Percentiles rank a stretch among this genome's conserved stretches.
phyloP scores from a whole-genome alignment of 768 basidiomycete genomes.

The Tylopilus felleus region DNA sequence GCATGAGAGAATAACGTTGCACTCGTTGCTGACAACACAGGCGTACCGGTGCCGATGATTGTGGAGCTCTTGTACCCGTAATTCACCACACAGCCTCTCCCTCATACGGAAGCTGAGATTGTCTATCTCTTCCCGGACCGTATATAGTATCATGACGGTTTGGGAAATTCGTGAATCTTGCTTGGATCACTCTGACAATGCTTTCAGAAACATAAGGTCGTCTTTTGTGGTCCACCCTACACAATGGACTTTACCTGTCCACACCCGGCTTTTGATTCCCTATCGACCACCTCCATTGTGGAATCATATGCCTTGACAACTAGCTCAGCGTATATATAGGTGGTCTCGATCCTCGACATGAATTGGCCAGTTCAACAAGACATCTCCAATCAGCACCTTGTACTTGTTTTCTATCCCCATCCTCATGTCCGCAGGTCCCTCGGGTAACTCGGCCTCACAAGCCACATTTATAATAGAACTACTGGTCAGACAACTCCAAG shows the following conservation, averaged over 20 bases:
- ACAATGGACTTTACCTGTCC: neutral
- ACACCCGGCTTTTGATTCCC: neutral
- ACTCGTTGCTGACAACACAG: no score
- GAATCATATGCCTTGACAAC: neutral
- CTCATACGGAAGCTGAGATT: no score
- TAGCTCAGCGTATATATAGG: conserved; percentile 9
- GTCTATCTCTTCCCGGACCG: no score
- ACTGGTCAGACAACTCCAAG: neutral
- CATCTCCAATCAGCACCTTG: neutral
- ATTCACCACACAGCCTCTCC: no score
- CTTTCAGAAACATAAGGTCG: no score
- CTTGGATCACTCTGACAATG: no score
- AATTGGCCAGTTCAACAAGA: neutral
- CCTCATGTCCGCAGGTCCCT: conserved; percentile 3
- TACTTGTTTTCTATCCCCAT: neutral
- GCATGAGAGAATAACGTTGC: no score
- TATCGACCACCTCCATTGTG: neutral
- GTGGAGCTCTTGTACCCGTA: no score
- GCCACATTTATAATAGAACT: neutral
- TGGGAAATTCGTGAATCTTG: no score
- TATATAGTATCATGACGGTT: no score
- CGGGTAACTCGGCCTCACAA: neutral
- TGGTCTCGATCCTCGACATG: neutral
- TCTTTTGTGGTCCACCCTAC: neutral
- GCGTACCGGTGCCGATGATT: no score